These are phyloP conservation scores for Strigomonas galati DNA, from an alignment of 208 protist species.

Conservation along the genomic window DNA sequence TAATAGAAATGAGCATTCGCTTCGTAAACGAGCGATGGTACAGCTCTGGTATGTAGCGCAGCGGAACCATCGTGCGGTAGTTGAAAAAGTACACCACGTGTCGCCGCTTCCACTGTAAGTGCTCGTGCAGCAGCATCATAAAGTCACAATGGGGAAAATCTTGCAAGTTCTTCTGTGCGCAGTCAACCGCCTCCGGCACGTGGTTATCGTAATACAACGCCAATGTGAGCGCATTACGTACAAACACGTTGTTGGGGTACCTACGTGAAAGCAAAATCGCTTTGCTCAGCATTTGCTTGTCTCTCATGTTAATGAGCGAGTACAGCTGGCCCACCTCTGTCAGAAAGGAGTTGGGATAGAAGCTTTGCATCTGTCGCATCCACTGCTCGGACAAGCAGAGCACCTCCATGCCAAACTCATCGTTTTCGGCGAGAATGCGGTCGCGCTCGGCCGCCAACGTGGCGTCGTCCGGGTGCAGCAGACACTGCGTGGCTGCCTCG, in stretches of 20 bases:
- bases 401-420: constrained; percentile 37
- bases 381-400: constrained; percentile 42
- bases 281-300: constrained; percentile 37
- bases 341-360: constrained; percentile 54
- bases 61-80: constrained; percentile 60
- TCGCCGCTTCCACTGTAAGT: constrained; percentile 30
- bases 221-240: constrained; percentile 66
- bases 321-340: constrained; percentile 34
- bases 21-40: constrained; percentile 39
- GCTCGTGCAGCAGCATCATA: constrained; percentile 35
- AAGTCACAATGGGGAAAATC: constrained; percentile 61
- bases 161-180: constrained; percentile 57
- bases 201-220: constrained; percentile 65
- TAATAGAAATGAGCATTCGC: constrained; percentile 39
- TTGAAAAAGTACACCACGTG: constrained; percentile 59
- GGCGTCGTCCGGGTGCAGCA: constrained; percentile 18
- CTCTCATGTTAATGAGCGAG: constrained; percentile 29
- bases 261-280: constrained; percentile 51
- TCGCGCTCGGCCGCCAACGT: constrained; percentile 17
- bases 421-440: constrained; percentile 24
- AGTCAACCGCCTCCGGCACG: constrained; percentile 67
- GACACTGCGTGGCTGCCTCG: constrained; percentile 22
- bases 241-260: constrained; percentile 52
- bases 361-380: constrained; percentile 41
- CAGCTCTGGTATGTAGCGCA: constrained; percentile 45